Evolutionary conservation across 305 asterid genomes (phyloP).

Genomic region (Petunia hybrid): DNA sequence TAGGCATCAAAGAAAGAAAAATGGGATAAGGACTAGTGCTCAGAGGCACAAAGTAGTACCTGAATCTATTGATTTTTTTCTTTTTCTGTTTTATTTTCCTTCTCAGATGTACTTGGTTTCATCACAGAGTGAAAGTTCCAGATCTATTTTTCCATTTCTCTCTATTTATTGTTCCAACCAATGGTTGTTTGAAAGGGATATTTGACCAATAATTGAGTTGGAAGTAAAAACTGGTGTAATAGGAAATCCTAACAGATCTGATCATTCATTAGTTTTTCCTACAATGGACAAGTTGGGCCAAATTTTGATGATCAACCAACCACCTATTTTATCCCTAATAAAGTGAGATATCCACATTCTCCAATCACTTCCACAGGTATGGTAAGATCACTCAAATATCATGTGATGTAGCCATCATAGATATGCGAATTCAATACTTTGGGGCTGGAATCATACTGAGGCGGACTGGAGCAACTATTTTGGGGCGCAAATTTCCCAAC

Average conservation of each 20-base stretch:
- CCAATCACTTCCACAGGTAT: too few relatives aligned
- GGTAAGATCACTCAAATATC: too few relatives aligned
- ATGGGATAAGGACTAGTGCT: background rate
- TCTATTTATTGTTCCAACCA: background rate
- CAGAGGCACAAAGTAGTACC: background rate
- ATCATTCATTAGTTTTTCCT: background rate
- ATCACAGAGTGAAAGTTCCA: background rate
- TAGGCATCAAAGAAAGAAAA: background rate
- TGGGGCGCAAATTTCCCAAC: too few relatives aligned
- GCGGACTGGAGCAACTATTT: too few relatives aligned
- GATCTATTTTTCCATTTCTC: background rate
- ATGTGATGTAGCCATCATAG: too few relatives aligned
- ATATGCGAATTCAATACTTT: too few relatives aligned
- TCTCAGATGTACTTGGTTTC: constrained; percentile 16
- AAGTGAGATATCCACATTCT: too few relatives aligned
- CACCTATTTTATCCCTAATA: background rate
- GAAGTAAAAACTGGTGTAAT: background rate
- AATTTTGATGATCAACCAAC: background rate
- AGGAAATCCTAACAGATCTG: background rate
- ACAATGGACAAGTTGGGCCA: background rate
- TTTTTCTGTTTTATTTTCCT: background rate
- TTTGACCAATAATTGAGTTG: background rate
- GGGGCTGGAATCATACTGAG: too few relatives aligned
- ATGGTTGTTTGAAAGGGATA: background rate
- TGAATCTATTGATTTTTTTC: background rate